Evolutionary conservation across 495 filamentous ascomycete species (phyloP), one percentile per base, ranked within the genome.

Genomic region (Tricharina praecox): DNA sequence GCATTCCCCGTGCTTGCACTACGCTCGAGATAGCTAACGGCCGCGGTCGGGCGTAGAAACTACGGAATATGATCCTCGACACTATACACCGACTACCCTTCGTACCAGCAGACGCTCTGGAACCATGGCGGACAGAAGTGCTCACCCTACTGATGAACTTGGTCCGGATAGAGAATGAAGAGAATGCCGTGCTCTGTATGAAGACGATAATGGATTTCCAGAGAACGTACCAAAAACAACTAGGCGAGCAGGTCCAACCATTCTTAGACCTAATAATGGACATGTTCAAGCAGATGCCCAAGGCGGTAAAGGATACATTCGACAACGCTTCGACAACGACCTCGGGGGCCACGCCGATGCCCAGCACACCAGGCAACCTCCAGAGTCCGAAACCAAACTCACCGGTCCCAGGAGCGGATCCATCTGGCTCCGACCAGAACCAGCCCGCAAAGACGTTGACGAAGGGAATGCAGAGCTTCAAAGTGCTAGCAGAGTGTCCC

Each of bases 401-500:
- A 23, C 77, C 85, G 11, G 79, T 85, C 3, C 78, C 84, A 3
- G 73, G 72, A 44, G 70, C 78, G 32, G 88, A 96, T 43, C 67
- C 87, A 9, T n/a, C n/a, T n/a, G 78, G 75, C 10, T 69, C 74
- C 9, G 85, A 90, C 53, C 61, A 62, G 32, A 82, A 87, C 51
- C 85, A 88, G 62, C 73, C 81, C 43, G 79, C 75, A 23, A 77
- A 88, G 48, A 77, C 79, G 20, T 64, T 96, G 20, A 66, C 85
- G 33, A 85, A 81, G 60, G 90, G 92, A 15, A 93, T 95, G 87
- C 82, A 93, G 63, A 95, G 88, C 3, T 99, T 99, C 72, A 99
- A 96, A 64, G 92, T 99, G 26, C 73, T 96, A 13, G 83, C 88
- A 0, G 92, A 99, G 62, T 96, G 87, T 52, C 92, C 92, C 1